phyloP scores from a whole-genome alignment of 2,329 filamentous ascomycete genomes.

The Thelonectria rubi region DNA sequence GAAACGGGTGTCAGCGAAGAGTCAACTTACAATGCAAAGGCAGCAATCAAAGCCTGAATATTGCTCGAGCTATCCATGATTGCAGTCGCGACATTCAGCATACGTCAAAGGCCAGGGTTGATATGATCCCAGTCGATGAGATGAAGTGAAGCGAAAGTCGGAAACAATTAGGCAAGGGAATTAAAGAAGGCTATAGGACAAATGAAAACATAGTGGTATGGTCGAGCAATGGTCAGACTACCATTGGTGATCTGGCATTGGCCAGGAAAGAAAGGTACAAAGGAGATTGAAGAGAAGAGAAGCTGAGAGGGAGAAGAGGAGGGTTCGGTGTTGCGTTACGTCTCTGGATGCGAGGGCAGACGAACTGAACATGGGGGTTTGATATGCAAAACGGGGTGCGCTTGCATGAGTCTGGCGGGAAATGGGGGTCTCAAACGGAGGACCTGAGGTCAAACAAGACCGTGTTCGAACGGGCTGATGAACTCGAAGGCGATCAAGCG shows the following conservation, averaged over 20 bases:
- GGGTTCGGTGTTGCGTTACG: constrained; percentile 10
- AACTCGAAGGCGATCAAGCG: constrained; percentile 27
- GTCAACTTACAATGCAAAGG: constrained; percentile 62
- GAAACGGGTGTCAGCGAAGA: not conserved
- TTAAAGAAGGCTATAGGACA: constrained; percentile 17
- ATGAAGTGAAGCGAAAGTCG: constrained; percentile 43
- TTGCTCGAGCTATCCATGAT: constrained; percentile 57
- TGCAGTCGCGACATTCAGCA: constrained; percentile 19
- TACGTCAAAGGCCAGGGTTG: constrained; percentile 1
- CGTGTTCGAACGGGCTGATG: constrained; percentile 38
- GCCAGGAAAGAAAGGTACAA: constrained; percentile 30
- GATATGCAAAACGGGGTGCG: constrained; percentile 2
- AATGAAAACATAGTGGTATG: constrained; percentile 28
- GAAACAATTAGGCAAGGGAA: constrained; percentile 45
- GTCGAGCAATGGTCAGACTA: constrained; percentile 26
- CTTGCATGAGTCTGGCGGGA: constrained; percentile 25
- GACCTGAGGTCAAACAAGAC: constrained; percentile 40
- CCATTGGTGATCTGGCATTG: constrained; percentile 15
- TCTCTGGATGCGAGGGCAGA: constrained; percentile 19
- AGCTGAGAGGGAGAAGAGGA: constrained; percentile 1
- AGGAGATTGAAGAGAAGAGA: constrained; percentile 24
- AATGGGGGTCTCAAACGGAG: constrained; percentile 33
- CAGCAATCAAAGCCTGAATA: constrained; percentile 60
- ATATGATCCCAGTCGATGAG: constrained; percentile 35
- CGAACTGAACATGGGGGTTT: constrained; percentile 8